Percentiles rank a stretch among this genome's conserved stretches.
phyloP scores from a whole-genome alignment of 2,329 filamentous ascomycete species.

The Dichotomopilus funicola region DNA sequence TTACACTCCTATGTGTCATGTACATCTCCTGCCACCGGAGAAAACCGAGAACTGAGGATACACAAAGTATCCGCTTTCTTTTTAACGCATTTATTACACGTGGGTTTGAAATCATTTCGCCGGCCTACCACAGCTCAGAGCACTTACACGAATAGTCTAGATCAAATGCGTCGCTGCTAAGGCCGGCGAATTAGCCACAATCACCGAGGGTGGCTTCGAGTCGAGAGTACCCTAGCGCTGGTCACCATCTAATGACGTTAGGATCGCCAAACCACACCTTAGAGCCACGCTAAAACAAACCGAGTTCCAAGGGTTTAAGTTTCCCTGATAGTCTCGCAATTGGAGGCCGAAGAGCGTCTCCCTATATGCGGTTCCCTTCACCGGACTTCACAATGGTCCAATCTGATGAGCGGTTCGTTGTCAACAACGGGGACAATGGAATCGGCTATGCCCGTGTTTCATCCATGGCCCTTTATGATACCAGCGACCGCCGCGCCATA shows the following conservation, averaged over 20 bases:
- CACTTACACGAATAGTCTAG: not conserved
- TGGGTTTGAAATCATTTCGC: not conserved
- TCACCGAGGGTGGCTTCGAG: not conserved
- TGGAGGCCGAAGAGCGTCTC: not conserved
- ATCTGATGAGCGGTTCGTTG: constrained; percentile 11
- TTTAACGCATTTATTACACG: not conserved
- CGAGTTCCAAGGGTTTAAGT: not conserved
- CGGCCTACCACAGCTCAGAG: not conserved
- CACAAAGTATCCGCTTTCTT: no score
- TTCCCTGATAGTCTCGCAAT: not conserved
- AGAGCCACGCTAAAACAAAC: not conserved
- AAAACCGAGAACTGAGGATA: no score
- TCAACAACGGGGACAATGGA: not conserved
- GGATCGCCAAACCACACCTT: not conserved
- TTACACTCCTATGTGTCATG: constrained; percentile 1
- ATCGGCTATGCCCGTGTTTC: no score
- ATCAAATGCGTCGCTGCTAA: not conserved
- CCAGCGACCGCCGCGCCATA: no score
- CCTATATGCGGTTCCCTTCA: constrained; percentile 24
- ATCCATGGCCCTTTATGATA: no score
- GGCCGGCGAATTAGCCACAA: not conserved
- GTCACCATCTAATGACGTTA: not conserved
- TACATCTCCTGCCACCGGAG: no score
- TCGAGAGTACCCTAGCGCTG: no score
- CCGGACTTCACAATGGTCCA: constrained; percentile 20